Conservation (phyloP, 176 grass and related monocot species). For the Juncus inflexus region DNA sequence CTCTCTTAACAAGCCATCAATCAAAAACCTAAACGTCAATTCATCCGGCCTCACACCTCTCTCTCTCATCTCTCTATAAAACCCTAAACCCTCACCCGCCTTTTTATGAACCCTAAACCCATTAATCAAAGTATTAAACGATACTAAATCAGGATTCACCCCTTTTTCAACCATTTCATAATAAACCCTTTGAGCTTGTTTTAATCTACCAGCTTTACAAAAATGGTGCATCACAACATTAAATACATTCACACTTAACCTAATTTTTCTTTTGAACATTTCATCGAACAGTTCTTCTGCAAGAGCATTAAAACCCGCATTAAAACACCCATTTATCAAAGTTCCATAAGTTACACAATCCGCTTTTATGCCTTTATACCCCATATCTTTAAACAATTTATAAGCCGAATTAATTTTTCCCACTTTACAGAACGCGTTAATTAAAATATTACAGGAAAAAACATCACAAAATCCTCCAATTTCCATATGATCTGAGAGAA, state of each 20-base stretch:
- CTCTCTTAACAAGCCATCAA: constrained; percentile 36
- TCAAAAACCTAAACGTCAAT: constrained; percentile 37
- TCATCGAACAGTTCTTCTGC: constrained; percentile 45
- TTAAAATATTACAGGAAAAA: constrained; percentile 49
- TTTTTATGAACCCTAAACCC: constrained; percentile 24
- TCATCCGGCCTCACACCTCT: constrained; percentile 34
- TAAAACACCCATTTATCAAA: constrained; percentile 49
- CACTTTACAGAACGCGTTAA: constrained; percentile 38
- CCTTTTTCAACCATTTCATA: constrained; percentile 35
- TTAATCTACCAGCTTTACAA: constrained; percentile 25
- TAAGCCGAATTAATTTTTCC: constrained; percentile 33
- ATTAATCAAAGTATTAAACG: constrained; percentile 37
- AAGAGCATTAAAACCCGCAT: constrained; percentile 21
- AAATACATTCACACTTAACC: constrained; percentile 30
- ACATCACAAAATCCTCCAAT: constrained; percentile 39
- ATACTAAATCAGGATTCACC: constrained; percentile 36
- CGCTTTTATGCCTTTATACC: constrained; percentile 37
- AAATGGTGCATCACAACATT: constrained; percentile 41
- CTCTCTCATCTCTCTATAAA: constrained; percentile 40
- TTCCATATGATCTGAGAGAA: constrained; percentile 39
- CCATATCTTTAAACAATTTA: constrained; percentile 42
- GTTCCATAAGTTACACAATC: constrained; percentile 42
- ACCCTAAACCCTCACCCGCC: constrained; percentile 30
- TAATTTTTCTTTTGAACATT: constrained; percentile 34
- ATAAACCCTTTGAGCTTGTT: constrained; percentile 31